These are phyloP conservation scores for Gryganskiella cystojenkinii DNA, from an alignment of 192 early-diverging fungal genomes.

Conservation along the genomic window DNA sequence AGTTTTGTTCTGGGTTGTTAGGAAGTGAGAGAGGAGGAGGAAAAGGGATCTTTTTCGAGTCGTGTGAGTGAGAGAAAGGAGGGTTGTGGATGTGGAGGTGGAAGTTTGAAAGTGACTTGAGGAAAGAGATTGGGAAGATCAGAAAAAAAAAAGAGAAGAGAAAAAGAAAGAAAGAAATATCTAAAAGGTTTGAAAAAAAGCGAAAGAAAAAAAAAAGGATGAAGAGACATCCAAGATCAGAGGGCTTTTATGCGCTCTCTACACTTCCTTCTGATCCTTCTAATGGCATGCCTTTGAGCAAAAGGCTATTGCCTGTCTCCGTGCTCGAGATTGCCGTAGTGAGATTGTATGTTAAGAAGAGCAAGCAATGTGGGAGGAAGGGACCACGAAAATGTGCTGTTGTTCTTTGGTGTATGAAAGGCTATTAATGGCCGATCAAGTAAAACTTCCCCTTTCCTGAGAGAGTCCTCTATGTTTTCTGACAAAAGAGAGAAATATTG, in stretches of 20 bases:
- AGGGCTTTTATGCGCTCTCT: too few relatives aligned
- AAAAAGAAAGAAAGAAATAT: constrained; percentile 1
- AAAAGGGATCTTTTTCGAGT: not conserved
- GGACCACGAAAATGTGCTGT: too few relatives aligned
- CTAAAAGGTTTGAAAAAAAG: not conserved
- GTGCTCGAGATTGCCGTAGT: too few relatives aligned
- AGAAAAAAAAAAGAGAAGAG: constrained; percentile 1
- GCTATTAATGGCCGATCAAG: not conserved
- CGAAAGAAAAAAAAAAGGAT: not conserved
- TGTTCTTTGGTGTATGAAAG: too few relatives aligned
- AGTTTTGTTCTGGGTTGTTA: not conserved
- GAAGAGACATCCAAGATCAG: too few relatives aligned
- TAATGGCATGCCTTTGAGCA: too few relatives aligned
- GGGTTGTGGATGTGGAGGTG: not conserved
- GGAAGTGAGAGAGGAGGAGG: not conserved
- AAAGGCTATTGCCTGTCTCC: too few relatives aligned
- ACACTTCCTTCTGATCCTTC: too few relatives aligned
- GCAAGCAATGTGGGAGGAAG: too few relatives aligned
- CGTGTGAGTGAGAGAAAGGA: too few relatives aligned
- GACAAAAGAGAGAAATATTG: too few relatives aligned
- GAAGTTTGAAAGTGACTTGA: not conserved
- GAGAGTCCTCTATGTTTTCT: not conserved
- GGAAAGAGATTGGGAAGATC: not conserved
- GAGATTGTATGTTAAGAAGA: too few relatives aligned
- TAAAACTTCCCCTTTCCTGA: not conserved